Conservation (phyloP, 108 stramenopile species). For the Aurantiochytrium sp. region DNA sequence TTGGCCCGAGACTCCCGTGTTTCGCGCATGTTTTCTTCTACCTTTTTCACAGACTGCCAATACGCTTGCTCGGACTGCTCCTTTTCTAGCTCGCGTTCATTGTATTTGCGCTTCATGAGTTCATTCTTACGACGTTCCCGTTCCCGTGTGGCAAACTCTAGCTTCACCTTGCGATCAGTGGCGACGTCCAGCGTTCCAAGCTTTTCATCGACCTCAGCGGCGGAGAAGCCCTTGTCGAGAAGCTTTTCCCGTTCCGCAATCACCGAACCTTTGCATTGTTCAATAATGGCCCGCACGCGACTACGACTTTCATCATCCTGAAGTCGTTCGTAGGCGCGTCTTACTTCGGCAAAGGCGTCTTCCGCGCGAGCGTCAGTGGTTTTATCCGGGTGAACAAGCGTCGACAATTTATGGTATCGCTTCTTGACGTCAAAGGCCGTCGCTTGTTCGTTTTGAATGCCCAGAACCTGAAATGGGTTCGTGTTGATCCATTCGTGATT, state of each 20-base stretch:
- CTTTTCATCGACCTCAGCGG: neutral
- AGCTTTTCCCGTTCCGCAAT: neutral
- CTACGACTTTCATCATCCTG: neutral
- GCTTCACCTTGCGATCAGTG: neutral
- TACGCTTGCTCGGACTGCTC: neutral
- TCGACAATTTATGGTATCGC: constrained; percentile 43
- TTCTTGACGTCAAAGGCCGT: constrained; percentile 44
- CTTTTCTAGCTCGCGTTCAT: constrained; percentile 25
- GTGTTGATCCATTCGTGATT: constrained; percentile 51
- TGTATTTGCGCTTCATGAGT: constrained; percentile 28
- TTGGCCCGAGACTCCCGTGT: neutral
- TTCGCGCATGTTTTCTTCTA: neutral
- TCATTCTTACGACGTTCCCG: constrained; percentile 34
- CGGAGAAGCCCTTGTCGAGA: neutral
- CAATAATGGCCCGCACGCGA: neutral
- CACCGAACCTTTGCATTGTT: neutral
- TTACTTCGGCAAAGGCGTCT: constrained; percentile 40
- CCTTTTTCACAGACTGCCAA: constrained; percentile 7
- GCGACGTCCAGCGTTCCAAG: neutral
- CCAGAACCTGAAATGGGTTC: constrained; percentile 41
- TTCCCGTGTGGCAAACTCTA: constrained; percentile 35
- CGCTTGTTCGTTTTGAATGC: constrained; percentile 37
- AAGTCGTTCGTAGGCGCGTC: neutral
- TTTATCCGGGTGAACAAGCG: constrained; percentile 51
- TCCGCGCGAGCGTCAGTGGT: constrained; percentile 33